These are phyloP conservation scores for Quercus suber DNA, from an alignment of 306 rosid genomes.

Conservation along the genomic window DNA sequence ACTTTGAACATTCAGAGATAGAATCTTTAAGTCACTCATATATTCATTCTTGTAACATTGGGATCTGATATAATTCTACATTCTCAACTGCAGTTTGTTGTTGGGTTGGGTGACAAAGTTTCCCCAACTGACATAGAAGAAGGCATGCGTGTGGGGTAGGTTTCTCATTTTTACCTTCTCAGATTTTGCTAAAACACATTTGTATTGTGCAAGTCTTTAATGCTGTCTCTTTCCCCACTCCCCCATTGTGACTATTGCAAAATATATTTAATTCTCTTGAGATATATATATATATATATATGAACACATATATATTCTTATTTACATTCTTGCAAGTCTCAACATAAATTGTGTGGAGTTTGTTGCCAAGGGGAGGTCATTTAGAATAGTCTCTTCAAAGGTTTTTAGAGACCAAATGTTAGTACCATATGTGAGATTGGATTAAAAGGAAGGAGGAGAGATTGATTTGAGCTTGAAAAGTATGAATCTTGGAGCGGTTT, in stretches of 20 bases:
- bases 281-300: no score
- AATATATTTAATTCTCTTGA: neutral
- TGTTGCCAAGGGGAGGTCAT: neutral
- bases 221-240: neutral
- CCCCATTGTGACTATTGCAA: neutral
- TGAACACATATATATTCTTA: no score
- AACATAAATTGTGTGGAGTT: neutral
- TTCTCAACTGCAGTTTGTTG: conserved; percentile 76
- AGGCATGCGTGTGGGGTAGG: conserved; percentile 99
- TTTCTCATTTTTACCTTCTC: conserved; percentile 7
- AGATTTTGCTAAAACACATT: neutral
- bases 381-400: neutral
- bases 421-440: no score
- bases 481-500: no score
- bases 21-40: neutral
- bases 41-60: neutral
- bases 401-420: no score
- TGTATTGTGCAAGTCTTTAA: neutral
- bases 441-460: no score
- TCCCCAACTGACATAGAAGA: conserved; percentile 99
- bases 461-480: no score
- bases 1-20: neutral
- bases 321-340: neutral
- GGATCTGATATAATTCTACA: conserved; percentile 30
- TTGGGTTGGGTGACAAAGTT: conserved; percentile 97